Conservation (phyloP, 345 rosid genomes). For the Arabidopsis suecica region DNA sequence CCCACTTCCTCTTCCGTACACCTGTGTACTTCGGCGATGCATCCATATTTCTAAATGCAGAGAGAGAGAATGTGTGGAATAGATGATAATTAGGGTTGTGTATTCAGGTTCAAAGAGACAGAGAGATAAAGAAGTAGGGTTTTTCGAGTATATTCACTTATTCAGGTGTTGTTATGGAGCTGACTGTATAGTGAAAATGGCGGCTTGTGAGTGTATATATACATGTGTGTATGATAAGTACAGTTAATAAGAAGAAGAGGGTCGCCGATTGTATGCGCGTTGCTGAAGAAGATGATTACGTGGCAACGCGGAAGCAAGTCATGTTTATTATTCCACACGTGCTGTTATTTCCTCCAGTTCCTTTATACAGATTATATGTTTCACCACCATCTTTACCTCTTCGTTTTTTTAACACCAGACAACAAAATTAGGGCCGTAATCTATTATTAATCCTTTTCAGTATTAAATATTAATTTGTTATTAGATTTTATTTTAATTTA, state of each 20-base stretch:
- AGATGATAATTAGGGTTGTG: constrained; percentile 5
- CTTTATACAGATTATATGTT: no score
- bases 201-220: constrained; percentile 40
- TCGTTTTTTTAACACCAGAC: background rate
- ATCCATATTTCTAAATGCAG: constrained; percentile 31
- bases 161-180: constrained; percentile 8
- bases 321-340: constrained; percentile 33
- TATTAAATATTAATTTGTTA: no score
- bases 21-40: constrained; percentile 70
- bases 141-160: background rate
- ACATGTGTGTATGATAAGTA: constrained; percentile 21
- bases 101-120: background rate
- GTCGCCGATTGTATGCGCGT: constrained; percentile 43
- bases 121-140: background rate
- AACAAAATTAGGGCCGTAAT: background rate
- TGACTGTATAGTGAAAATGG: constrained; percentile 38
- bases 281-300: constrained; percentile 39
- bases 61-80: background rate
- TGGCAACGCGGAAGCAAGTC: constrained; percentile 37
- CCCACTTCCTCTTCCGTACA: constrained; percentile 91
- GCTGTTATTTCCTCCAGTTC: constrained; percentile 17
- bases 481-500: no score
- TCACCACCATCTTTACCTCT: background rate
- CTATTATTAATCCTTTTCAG: background rate
- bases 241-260: constrained; percentile 26